phyloP scores from a whole-genome alignment of 2,329 filamentous ascomycete species.

The Akanthomyces lecanii region DNA sequence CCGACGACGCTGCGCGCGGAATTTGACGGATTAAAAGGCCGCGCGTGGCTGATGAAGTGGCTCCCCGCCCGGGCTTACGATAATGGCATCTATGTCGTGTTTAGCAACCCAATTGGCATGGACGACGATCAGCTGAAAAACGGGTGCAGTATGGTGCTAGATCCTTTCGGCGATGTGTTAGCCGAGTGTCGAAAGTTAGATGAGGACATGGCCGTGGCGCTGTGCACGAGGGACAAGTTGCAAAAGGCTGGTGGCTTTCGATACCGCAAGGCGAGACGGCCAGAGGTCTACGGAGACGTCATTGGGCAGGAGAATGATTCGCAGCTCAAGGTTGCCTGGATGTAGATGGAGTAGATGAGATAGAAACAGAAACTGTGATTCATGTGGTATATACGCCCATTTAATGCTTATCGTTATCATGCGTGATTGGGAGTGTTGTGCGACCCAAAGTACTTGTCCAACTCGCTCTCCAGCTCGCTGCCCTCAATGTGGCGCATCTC shows the following conservation, averaged over 20 bases:
- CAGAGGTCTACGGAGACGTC: conserved; percentile 18
- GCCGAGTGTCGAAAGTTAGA: conserved; percentile 19
- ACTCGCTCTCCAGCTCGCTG: conserved; percentile 25
- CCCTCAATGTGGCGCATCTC: conserved; percentile 26
- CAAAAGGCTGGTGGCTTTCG: conserved; percentile 18
- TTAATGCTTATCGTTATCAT: background rate
- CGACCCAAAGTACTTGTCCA: conserved; percentile 28
- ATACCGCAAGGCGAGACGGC: conserved; percentile 19
- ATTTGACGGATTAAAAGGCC: conserved; percentile 21
- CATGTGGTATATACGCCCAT: background rate
- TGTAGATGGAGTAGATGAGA: background rate
- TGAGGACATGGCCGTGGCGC: conserved; percentile 19
- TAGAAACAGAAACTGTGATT: background rate
- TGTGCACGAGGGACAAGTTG: conserved; percentile 21
- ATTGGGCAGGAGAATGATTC: conserved; percentile 17
- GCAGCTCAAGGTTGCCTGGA: conserved; percentile 20
- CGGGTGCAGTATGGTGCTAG: conserved; percentile 21
- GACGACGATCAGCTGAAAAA: conserved; percentile 23
- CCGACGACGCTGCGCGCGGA: conserved; percentile 20
- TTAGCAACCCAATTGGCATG: conserved; percentile 22
- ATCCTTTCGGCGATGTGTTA: conserved; percentile 20
- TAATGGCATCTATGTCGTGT: conserved; percentile 21
- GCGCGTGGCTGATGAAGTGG: conserved; percentile 23
- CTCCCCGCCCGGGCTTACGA: conserved; percentile 21
- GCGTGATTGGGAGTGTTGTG: background rate